Evolutionary conservation across 164 flowering plant species (phyloP).

Genomic region (Kalanchoe fedtschenkoi): DNA sequence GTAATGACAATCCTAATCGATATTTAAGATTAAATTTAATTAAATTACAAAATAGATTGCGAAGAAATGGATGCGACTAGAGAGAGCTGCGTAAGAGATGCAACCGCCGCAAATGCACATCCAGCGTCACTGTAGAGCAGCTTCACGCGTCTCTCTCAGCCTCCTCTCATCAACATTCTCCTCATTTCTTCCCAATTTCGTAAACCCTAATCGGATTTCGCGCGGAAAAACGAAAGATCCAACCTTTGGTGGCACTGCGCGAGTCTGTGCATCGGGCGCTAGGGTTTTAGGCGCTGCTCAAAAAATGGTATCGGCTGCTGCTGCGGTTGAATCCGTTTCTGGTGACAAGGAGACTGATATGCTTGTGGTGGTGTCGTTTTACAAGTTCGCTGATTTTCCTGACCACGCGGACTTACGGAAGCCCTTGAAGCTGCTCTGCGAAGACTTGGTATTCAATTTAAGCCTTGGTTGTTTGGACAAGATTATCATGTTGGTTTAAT

Average conservation of each 20-base stretch:
- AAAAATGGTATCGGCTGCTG: background rate
- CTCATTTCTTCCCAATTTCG: background rate
- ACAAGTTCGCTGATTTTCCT: conserved; percentile 90
- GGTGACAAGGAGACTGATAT: background rate
- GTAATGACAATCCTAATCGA: too few relatives aligned
- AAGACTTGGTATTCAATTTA: conserved; percentile 39
- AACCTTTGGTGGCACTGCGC: background rate
- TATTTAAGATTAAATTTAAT: too few relatives aligned
- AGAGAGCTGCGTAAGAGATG: background rate
- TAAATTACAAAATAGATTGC: too few relatives aligned
- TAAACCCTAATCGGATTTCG: background rate
- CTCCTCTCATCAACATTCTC: background rate
- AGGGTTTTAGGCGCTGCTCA: conserved; percentile 1
- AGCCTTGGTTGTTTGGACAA: too few relatives aligned
- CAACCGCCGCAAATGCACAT: background rate
- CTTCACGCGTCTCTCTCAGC: background rate
- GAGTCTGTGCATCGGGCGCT: background rate
- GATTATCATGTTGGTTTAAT: too few relatives aligned
- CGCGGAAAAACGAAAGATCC: conserved; percentile 2
- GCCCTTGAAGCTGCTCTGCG: conserved; percentile 80
- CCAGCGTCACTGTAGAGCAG: background rate
- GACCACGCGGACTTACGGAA: conserved; percentile 65
- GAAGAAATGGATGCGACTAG: background rate
- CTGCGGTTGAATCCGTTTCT: background rate
- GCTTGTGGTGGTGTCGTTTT: conserved; percentile 92